These are phyloP conservation scores for Microascus cirrosus DNA, from an alignment of 2,329 filamentous ascomycete species.

Conservation along the genomic window DNA sequence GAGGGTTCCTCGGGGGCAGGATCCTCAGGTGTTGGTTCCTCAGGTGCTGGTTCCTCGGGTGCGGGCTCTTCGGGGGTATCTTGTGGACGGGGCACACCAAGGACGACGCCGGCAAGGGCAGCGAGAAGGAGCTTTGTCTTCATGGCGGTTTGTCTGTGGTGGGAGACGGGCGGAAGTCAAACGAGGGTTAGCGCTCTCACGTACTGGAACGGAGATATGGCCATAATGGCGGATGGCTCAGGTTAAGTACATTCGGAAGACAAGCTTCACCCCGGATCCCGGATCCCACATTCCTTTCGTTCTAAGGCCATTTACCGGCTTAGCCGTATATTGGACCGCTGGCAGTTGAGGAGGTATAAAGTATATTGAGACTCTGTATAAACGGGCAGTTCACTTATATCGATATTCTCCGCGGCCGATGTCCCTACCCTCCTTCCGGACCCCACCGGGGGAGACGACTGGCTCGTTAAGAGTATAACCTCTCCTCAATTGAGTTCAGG, in stretches of 20 bases:
- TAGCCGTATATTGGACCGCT: slow-evolving; percentile 4
- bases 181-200: background rate
- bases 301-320: slow-evolving; percentile 3
- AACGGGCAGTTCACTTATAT: no score
- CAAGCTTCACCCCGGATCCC: background rate
- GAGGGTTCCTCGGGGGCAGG: background rate
- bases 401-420: no score
- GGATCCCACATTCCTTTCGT: background rate
- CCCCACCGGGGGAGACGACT: no score
- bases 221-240: background rate
- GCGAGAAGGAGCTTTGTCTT: background rate
- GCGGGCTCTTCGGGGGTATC: background rate
- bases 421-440: no score
- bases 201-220: background rate
- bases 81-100: slow-evolving; percentile 2
- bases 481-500: no score
- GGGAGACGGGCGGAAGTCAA: background rate
- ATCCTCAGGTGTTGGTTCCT: background rate
- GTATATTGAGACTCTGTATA: slow-evolving; percentile 1
- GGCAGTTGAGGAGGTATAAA: background rate
- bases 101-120: slow-evolving; percentile 1
- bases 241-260: no score
- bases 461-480: no score
- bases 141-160: slow-evolving; percentile 7
- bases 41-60: background rate